Evolutionary conservation across 805 yeast genomes (phyloP).

Genomic region (Kodamaea hsintzibuensis): DNA sequence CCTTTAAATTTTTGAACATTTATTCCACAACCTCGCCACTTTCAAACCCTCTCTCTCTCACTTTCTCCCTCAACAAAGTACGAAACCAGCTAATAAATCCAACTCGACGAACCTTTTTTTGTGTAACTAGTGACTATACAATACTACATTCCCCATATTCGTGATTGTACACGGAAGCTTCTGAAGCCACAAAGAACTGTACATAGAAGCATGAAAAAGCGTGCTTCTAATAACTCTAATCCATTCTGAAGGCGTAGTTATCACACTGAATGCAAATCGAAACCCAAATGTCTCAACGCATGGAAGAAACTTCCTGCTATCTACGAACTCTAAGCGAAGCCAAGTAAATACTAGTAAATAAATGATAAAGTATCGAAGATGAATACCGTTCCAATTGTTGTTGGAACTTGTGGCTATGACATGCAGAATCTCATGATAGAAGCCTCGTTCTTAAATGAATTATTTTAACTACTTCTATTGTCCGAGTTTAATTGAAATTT

Average conservation of each 20-base stretch:
- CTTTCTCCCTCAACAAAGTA: no score
- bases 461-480: background rate
- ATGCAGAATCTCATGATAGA: background rate
- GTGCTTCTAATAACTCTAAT: background rate
- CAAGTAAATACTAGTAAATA: background rate
- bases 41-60: no score
- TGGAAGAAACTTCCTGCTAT: background rate
- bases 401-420: background rate
- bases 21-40: no score
- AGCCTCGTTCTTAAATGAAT: background rate
- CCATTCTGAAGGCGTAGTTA: background rate
- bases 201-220: background rate
- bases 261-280: background rate
- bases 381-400: background rate
- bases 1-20: no score
- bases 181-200: background rate
- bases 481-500: background rate
- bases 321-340: background rate
- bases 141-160: background rate
- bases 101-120: background rate
- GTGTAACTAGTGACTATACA: background rate
- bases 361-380: background rate
- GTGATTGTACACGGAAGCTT: background rate
- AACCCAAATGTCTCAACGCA: background rate
- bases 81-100: background rate